A percentile compares a stretch with the other conserved stretches of the same genome.
Conservation (phyloP, 805 yeast species). For the Myxozyma neotropica region DNA sequence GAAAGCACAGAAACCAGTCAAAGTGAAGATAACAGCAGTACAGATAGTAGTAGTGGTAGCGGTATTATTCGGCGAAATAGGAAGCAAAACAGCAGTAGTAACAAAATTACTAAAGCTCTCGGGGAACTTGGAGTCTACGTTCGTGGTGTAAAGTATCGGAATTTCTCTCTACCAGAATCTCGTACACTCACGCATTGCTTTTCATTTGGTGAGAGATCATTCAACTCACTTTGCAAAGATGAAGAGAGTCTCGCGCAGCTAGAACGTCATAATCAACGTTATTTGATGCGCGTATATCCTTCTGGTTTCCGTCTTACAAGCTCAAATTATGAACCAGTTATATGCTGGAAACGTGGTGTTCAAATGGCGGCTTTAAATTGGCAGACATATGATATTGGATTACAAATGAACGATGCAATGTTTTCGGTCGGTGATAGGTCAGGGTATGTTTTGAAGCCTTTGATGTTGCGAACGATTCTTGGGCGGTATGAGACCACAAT, state of each 20-base stretch:
- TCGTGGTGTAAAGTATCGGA: conserved; percentile 74
- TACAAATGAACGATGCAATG: conserved; percentile 83
- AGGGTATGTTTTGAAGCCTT: conserved; percentile 84
- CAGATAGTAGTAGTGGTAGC: conserved; percentile 41
- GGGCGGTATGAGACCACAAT: conserved; percentile 1
- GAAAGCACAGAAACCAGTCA: conserved; percentile 39
- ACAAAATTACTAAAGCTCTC: conserved; percentile 46
- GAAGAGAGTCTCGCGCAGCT: conserved; percentile 56
- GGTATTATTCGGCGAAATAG: conserved; percentile 28
- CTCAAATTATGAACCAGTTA: conserved; percentile 76
- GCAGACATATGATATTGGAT: conserved; percentile 58
- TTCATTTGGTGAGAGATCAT: conserved; percentile 76
- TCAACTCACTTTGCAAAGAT: conserved; percentile 67
- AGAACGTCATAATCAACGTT: conserved; percentile 74
- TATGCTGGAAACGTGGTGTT: conserved; percentile 80
- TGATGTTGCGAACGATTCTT: conserved; percentile 40
- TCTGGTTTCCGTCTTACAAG: conserved; percentile 75
- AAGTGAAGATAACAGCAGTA: conserved; percentile 42
- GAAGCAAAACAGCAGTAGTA: conserved; percentile 24
- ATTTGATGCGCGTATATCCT: conserved; percentile 85
- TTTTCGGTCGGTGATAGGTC: conserved; percentile 60
- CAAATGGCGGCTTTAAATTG: conserved; percentile 88
- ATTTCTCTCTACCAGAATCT: conserved; percentile 84
- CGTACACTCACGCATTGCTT: conserved; percentile 80
- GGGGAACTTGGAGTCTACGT: conserved; percentile 69